Percentiles rank a stretch among this genome's conserved stretches.
phyloP scores from a whole-genome alignment of 495 filamentous ascomycete genomes.

The Aspergillus nidulans region DNA sequence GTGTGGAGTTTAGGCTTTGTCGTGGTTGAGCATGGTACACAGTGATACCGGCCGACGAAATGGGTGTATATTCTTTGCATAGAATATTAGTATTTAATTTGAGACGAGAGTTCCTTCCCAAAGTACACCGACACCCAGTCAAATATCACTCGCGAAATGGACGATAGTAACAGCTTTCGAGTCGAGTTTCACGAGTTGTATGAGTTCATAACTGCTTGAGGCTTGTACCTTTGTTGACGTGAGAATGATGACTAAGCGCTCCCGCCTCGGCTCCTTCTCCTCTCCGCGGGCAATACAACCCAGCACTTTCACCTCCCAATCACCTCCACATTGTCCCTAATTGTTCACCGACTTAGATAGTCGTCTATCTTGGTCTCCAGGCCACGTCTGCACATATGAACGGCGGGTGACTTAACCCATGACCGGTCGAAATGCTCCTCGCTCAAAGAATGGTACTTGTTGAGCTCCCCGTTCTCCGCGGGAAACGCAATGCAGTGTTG shows the following conservation, averaged over 20 bases:
- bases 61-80: too few species aligned
- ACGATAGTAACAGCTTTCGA: too few species aligned
- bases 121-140: too few species aligned
- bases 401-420: slow-evolving; percentile 28
- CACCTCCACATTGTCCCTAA: background rate
- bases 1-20: too few species aligned
- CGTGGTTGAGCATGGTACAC: too few species aligned
- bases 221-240: too few species aligned
- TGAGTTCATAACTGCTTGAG: too few species aligned
- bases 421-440: slow-evolving; percentile 43
- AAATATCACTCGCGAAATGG: too few species aligned
- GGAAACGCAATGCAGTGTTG: slow-evolving; percentile 1
- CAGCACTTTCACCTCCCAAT: background rate
- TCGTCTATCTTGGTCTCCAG: background rate
- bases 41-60: too few species aligned
- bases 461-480: slow-evolving; percentile 7
- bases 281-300: slow-evolving; percentile 2
- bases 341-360: background rate
- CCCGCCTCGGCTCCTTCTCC: background rate
- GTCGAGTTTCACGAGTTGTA: too few species aligned
- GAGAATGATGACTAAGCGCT: background rate
- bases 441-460: slow-evolving; percentile 43
- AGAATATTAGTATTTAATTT: too few species aligned
- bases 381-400: slow-evolving; percentile 9
- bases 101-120: too few species aligned